phyloP scores from a whole-genome alignment of 2,329 filamentous ascomycete genomes.

The Diaporthe humulicola region DNA sequence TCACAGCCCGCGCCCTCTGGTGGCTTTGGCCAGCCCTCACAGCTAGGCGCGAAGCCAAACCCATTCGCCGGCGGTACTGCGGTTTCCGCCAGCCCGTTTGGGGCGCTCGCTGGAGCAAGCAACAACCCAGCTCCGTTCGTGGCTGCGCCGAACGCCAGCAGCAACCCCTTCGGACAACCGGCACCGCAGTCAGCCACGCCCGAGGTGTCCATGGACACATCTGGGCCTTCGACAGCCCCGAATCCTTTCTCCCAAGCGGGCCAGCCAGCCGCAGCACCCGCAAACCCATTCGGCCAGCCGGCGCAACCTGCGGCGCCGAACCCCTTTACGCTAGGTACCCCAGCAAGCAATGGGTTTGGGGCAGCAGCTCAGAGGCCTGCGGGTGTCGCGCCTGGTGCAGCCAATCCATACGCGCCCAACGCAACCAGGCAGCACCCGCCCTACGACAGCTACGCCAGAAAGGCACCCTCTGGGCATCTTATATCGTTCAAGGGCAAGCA shows the following conservation, averaged over 20 bases:
- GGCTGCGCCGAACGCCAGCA: conserved; percentile 38
- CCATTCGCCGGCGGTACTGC: conserved; percentile 43
- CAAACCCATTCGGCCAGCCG: conserved; percentile 45
- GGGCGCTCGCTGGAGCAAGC: conserved; percentile 27
- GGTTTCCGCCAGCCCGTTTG: conserved; percentile 44
- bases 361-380: conserved; percentile 12
- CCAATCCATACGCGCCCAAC: conserved; percentile 44
- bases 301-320: conserved; percentile 41
- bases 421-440: conserved; percentile 49
- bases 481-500: conserved; percentile 49
- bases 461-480: conserved; percentile 45
- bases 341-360: conserved; percentile 19
- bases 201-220: conserved; percentile 37
- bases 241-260: conserved; percentile 44
- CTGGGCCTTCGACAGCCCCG: conserved; percentile 34
- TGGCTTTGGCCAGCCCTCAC: conserved; percentile 53
- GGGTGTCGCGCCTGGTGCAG: neutral
- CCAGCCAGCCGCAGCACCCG: conserved; percentile 22
- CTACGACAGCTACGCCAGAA: conserved; percentile 46
- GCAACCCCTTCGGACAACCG: conserved; percentile 40
- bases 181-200: conserved; percentile 30
- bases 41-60: conserved; percentile 51
- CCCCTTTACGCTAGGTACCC: conserved; percentile 19
- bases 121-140: conserved; percentile 40
- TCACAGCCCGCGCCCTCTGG: conserved; percentile 40